Conservation (phyloP, 192 early-diverging fungal genomes). For the Rhizoclosmatium sp. region DNA sequence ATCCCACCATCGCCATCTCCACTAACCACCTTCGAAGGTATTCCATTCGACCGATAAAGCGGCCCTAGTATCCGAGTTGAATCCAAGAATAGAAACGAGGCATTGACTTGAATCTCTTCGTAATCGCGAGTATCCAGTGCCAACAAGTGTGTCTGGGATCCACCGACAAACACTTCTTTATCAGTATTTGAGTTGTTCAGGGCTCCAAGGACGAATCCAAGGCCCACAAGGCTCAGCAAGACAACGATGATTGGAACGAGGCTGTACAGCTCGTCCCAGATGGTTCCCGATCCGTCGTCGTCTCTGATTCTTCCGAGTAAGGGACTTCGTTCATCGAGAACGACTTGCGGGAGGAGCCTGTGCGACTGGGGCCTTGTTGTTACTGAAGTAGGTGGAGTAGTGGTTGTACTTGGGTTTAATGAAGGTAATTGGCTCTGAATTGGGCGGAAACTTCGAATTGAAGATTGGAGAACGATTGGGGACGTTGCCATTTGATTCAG, state of each 20-base stretch:
- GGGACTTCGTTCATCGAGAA: background rate
- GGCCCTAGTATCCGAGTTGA: background rate
- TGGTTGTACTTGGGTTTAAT: no score
- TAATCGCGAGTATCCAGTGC: background rate
- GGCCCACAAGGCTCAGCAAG: background rate
- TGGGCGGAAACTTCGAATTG: no score
- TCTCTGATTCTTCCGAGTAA: background rate
- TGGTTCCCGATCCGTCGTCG: background rate
- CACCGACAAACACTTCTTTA: background rate
- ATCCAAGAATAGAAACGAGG: slow-evolving; percentile 3
- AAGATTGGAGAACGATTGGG: no score
- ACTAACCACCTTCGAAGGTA: no score
- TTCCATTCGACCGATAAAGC: no score
- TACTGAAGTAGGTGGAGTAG: no score
- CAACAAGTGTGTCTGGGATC: background rate
- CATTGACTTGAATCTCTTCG: background rate
- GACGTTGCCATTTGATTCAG: no score
- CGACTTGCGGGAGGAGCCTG: background rate
- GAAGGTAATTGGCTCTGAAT: no score
- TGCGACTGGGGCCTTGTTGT: background rate
- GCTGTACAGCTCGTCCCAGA: background rate
- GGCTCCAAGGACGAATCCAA: background rate
- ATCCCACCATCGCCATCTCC: no score
- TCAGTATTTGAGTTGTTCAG: background rate
- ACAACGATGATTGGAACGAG: background rate